Percentiles rank a stretch among this genome's conserved stretches.
Conservation (phyloP, 179 eudicot genomes). For the Beta corolliflora region DNA sequence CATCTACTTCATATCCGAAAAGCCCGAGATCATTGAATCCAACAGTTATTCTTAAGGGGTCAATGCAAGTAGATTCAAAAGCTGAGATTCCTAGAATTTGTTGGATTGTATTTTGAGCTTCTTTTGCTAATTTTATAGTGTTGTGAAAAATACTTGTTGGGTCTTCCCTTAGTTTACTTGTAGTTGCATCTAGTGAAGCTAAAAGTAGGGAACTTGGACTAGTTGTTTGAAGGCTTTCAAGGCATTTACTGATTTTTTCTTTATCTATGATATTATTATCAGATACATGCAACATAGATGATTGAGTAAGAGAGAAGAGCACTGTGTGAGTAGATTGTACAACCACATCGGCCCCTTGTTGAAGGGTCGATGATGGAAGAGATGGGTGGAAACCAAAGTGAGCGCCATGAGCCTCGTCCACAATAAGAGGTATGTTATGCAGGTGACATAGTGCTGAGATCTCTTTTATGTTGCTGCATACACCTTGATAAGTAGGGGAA, state of each 20-base stretch:
- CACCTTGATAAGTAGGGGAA: constrained; percentile 78
- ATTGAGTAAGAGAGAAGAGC: constrained; percentile 59
- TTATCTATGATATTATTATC: constrained; percentile 46
- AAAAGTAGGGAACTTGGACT: constrained; percentile 68
- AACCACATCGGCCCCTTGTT: constrained; percentile 69
- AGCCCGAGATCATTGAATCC: constrained; percentile 50
- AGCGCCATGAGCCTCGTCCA: constrained; percentile 89
- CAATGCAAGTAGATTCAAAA: constrained; percentile 33
- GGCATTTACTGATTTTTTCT: constrained; percentile 54
- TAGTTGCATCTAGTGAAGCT: constrained; percentile 66
- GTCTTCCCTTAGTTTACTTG: constrained; percentile 49
- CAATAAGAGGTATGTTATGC: constrained; percentile 59
- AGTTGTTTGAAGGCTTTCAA: constrained; percentile 62
- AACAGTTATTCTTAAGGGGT: constrained; percentile 56
- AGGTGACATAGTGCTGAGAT: constrained; percentile 54
- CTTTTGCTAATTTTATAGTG: constrained; percentile 44
- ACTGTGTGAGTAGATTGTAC: constrained; percentile 81
- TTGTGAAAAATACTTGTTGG: constrained; percentile 37
- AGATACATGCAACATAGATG: constrained; percentile 65
- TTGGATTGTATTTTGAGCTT: constrained; percentile 40
- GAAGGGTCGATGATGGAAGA: constrained; percentile 61
- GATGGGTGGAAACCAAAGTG: constrained; percentile 70
- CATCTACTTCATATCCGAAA: constrained; percentile 63
- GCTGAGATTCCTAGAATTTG: constrained; percentile 47
- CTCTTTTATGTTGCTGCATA: constrained; percentile 59